phyloP scores from a whole-genome alignment of 768 basidiomycete genomes.

The Mrakia frigida region DNA sequence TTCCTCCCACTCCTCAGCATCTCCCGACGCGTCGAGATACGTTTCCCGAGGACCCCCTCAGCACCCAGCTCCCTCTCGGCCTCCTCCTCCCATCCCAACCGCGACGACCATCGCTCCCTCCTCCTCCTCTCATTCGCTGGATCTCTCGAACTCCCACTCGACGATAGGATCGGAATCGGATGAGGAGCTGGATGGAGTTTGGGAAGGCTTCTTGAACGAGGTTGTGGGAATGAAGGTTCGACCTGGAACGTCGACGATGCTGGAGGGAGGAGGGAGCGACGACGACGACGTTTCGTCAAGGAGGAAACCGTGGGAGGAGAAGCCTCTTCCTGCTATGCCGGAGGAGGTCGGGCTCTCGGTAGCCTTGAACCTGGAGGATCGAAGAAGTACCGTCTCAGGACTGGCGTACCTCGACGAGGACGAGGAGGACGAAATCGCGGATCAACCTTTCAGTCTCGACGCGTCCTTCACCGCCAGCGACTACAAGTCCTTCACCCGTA shows the following conservation, averaged over 20 bases:
- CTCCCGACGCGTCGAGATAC: neutral
- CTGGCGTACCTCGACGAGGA: conserved; percentile 14
- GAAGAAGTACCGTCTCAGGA: neutral
- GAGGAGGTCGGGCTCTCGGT: neutral
- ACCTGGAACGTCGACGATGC: neutral
- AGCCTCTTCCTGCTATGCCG: neutral
- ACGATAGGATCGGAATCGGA: neutral
- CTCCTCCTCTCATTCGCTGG: conserved; percentile 17
- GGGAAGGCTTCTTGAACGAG: conserved; percentile 2
- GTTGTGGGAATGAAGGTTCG: neutral
- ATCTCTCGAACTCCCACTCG: too few relatives aligned
- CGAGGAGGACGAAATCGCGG: conserved; percentile 4
- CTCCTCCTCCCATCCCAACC: conserved; percentile 4
- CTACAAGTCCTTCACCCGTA: neutral
- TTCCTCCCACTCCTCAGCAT: neutral
- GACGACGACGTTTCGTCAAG: neutral
- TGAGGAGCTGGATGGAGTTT: conserved; percentile 15
- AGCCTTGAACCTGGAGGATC: neutral
- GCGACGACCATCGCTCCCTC: neutral
- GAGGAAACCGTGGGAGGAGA: conserved; percentile 3
- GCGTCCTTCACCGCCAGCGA: conserved; percentile 8
- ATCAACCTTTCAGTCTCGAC: conserved; percentile 11
- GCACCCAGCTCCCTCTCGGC: conserved; percentile 9
- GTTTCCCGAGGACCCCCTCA: neutral
- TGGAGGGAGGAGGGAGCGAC: neutral